Base-by-base conservation (phyloP, 441 rosid genomes). In the Rhodomyrtus psidioides region DNA sequence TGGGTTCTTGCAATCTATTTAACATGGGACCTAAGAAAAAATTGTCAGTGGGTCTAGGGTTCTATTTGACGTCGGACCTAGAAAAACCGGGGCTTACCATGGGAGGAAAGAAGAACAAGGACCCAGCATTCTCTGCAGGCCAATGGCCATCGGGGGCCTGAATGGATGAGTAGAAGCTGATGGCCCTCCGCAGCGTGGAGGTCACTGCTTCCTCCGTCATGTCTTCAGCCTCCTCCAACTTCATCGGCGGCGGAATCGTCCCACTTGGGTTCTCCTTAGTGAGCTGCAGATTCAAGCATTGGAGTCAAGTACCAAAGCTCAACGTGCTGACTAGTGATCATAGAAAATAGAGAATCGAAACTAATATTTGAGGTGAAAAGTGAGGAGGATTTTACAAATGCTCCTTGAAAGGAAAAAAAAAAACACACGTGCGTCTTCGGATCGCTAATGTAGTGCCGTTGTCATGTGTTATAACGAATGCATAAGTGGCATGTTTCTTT, bases 141-240 rank as follows among this genome's bases (percentile, higher is more conserved):
- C 95, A 94, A 83, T 94, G 95, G 49, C 94, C 95, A 81, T 93
- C 93, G 82, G 90, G 92, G 27, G 95, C 91, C 46, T 94, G 96
- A 55, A 94, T 86, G 83, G 93, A 92, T 21, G 96, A 90, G 88
- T 87, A 92, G 83, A 90, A 93, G 83, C 86, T 83, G 44, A 92
- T 85, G 51, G 92, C 92, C 70, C 85, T 89, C 85, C 86, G 87
- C 83, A 93, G 60, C 49, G 89, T 84, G 14, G 23, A 55, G 21
- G 42, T 83, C 88, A 88, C 91, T 23, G 83, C 85, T 83, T 88
- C 83, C 53, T 89, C 90, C 19, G 70, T 55, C 81, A 87, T 74
- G 56, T 83, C 91, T 70, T 84, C 88, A 12, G 57, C 87, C 0
- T 39, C 87, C 27, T 74, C 53, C 6, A 88, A 81, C 83, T 27